Evolutionary conservation across 495 filamentous ascomycete genomes (phyloP), one percentile per base, ranked within the genome.

Genomic region (Thermochaetoides thermophila): DNA sequence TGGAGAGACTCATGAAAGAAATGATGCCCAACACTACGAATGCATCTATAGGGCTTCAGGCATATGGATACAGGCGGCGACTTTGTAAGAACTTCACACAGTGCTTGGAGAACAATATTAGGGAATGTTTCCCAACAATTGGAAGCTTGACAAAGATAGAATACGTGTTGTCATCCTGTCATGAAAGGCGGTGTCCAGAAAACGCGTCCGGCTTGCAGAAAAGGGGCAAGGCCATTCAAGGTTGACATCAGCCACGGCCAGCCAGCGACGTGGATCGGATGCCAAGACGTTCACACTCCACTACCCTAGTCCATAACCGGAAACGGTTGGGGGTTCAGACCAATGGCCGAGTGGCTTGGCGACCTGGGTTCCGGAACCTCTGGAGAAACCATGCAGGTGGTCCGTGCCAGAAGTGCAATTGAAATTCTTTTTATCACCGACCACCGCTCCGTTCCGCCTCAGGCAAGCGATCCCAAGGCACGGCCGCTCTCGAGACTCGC

Each of bases 391-490:
- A 42, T 31, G 39, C 34, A 17, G 21, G 26, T 42, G 39, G 33
- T 16, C 29, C 4, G 23, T 26, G n/a, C 18, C 5, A 18, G 16
- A 11, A 17, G 12, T 5, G 16, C 23, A 16, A 29, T 16, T 35
- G 40, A 44, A 40, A 39, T 44, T 39, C 29, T 44, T 44, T 44
- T 44, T 39, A 42, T 36, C 21, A 32, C 29, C 29, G 29, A 43
- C 39, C 41, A 39, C 41, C 41, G 36, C 41, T n/a, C n/a, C n/a
- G n/a, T n/a, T n/a, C n/a, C n/a, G n/a, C n/a, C 32, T 29, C 29
- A 25, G 24, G 20, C 13, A 29, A 19, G 27, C 27, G 22, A 27
- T 13, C 17, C n/a, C 21, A 27, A 22, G 9, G 13, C 7, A n/a
- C 20, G 27, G 26, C 8, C 31, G 21, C 17, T 29, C 31, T 26